These are phyloP conservation scores for Cladosporium sp. DNA, from an alignment of 2,329 filamentous ascomycete genomes.

Conservation along the genomic window DNA sequence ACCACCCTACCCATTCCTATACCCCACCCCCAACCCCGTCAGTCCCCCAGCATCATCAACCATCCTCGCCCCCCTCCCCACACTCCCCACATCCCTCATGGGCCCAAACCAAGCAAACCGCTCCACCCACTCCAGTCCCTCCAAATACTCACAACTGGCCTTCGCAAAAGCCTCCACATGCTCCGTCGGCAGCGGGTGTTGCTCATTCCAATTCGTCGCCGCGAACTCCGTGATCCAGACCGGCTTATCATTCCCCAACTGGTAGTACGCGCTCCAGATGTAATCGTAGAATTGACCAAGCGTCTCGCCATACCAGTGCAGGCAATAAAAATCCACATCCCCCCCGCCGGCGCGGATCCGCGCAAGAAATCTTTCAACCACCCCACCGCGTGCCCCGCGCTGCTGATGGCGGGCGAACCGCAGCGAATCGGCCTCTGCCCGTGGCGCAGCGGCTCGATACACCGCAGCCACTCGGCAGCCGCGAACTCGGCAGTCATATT, in stretches of 20 bases:
- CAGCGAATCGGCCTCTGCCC: conserved; percentile 20
- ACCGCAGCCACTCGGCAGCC: conserved; percentile 24
- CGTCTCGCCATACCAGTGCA: conserved; percentile 30
- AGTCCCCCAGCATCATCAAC: conserved; percentile 29
- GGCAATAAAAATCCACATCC: conserved; percentile 29
- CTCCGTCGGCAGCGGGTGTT: conserved; percentile 22
- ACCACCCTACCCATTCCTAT: conserved; percentile 23
- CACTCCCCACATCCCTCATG: conserved; percentile 28
- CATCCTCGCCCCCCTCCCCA: conserved; percentile 29
- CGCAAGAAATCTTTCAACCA: conserved; percentile 27
- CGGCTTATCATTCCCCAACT: conserved; percentile 24
- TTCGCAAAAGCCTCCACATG: conserved; percentile 28
- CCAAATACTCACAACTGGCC: conserved; percentile 28
- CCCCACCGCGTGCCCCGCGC: conserved; percentile 24
- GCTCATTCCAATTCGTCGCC: conserved; percentile 29
- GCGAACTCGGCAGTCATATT: conserved; percentile 28
- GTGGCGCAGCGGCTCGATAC: conserved; percentile 27
- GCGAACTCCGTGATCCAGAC: conserved; percentile 33
- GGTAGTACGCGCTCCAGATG: conserved; percentile 28
- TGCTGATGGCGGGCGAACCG: conserved; percentile 29
- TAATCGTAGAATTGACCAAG: conserved; percentile 32
- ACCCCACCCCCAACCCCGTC: conserved; percentile 28
- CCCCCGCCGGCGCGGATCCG: conserved; percentile 22
- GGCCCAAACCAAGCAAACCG: conserved; percentile 32
- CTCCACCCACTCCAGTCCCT: conserved; percentile 31